Conservation (phyloP, 441 rosid genomes). For the Iberis amara region DNA sequence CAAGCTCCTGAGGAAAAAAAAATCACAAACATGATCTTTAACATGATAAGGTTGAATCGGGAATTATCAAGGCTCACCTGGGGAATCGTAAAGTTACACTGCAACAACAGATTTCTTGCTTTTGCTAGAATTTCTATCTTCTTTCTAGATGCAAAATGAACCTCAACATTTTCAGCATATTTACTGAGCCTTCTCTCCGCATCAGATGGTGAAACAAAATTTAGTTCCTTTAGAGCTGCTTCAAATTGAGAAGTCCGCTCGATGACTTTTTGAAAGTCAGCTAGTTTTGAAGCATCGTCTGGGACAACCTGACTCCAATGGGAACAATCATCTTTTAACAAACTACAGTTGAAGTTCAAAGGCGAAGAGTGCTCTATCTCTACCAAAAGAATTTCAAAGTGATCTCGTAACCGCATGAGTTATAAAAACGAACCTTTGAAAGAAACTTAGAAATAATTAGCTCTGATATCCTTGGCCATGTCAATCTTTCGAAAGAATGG, state of each 20-base stretch:
- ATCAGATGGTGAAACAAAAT: constrained; percentile 66
- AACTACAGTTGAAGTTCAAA: constrained; percentile 10
- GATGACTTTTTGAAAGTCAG: constrained; percentile 76
- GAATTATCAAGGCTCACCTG: constrained; percentile 44
- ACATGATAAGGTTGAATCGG: constrained; percentile 18
- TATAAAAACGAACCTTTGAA: constrained; percentile 59
- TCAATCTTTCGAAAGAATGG: constrained; percentile 75
- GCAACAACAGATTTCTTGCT: constrained; percentile 76
- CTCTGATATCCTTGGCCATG: constrained; percentile 92
- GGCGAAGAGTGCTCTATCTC: constrained; percentile 13
- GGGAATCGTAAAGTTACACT: constrained; percentile 67
- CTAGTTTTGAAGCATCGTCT: constrained; percentile 83
- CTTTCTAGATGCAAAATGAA: constrained; percentile 89
- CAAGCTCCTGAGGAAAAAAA: constrained; percentile 46
- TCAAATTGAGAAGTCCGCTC: constrained; percentile 70
- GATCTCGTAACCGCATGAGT: neutral
- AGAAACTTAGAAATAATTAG: constrained; percentile 74
- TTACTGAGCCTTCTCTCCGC: constrained; percentile 68
- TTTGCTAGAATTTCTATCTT: constrained; percentile 77
- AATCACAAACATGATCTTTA: constrained; percentile 9
- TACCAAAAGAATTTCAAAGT: constrained; percentile 1
- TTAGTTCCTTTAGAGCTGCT: constrained; percentile 52
- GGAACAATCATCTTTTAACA: constrained; percentile 14
- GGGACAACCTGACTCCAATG: constrained; percentile 72
- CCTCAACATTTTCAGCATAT: constrained; percentile 85